Evolutionary conservation across 1,284 basidiomycete species (phyloP).

Genomic region (Tilletia setariae): DNA sequence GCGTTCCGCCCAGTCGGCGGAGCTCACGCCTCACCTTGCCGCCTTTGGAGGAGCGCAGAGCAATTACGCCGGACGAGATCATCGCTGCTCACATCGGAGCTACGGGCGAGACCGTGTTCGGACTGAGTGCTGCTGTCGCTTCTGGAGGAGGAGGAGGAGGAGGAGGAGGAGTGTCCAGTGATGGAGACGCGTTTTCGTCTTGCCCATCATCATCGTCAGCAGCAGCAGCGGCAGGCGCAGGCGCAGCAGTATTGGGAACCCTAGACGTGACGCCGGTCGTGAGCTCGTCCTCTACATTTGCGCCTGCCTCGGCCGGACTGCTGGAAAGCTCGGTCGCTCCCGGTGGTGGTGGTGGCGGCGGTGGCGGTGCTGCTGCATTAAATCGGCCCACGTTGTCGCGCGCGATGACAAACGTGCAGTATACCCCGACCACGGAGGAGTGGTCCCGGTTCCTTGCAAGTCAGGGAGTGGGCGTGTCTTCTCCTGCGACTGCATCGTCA

Average conservation of each 20-base stretch:
- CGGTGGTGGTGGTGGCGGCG: constrained; percentile 20
- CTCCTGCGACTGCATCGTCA: constrained; percentile 25
- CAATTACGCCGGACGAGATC: constrained; percentile 2
- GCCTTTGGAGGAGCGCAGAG: constrained; percentile 3
- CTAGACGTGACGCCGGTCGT: no score
- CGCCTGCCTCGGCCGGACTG: constrained; percentile 17
- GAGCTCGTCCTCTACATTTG: constrained; percentile 2
- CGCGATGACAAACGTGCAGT: constrained; percentile 26
- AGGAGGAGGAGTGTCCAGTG: constrained; percentile 10
- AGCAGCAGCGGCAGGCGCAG: neutral
- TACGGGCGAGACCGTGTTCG: constrained; percentile 24
- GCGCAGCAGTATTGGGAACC: no score
- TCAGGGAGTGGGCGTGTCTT: constrained; percentile 34
- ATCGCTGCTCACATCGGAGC: neutral
- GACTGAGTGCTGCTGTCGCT: constrained; percentile 24
- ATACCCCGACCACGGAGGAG: constrained; percentile 48
- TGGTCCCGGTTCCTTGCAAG: constrained; percentile 45
- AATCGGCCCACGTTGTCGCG: constrained; percentile 15
- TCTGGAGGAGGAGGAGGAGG: no score
- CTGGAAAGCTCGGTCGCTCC: neutral
- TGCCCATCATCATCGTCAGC: no score
- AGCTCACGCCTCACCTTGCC: neutral
- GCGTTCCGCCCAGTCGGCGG: constrained; percentile 2
- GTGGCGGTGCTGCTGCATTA: constrained; percentile 15
- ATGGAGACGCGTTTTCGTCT: no score